phyloP scores from a whole-genome alignment of 108 stramenopile genomes.

The Stephanodiscus minutulus region DNA sequence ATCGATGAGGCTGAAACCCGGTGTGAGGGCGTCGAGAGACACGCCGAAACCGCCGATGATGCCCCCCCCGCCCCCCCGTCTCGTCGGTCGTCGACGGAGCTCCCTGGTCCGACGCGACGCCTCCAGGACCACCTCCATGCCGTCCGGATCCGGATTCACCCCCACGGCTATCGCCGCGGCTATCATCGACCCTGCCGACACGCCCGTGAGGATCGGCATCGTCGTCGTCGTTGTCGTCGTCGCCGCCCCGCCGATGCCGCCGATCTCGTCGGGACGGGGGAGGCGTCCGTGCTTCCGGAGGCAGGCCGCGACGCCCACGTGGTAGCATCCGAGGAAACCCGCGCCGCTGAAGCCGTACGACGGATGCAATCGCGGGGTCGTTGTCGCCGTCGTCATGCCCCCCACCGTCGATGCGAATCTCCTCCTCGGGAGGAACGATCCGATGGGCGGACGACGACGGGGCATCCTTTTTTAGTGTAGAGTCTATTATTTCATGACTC shows the following conservation, averaged over 20 bases:
- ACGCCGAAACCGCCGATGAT: not conserved
- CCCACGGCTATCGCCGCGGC: conserved; percentile 53
- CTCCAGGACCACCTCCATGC: conserved; percentile 53
- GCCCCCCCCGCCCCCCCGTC: not conserved
- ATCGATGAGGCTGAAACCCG: conserved; percentile 72
- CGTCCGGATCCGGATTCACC: conserved; percentile 56
- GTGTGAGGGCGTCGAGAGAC: conserved; percentile 54
- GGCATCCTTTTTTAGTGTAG: too few relatives aligned
- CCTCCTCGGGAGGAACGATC: too few relatives aligned
- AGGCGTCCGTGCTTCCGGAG: conserved; percentile 50
- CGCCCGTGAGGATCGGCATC: conserved; percentile 52
- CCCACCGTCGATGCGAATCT: not conserved
- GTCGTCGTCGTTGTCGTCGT: not conserved
- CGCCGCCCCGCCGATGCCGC: not conserved
- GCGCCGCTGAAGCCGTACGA: conserved; percentile 62
- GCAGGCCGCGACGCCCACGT: conserved; percentile 62
- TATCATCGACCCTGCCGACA: conserved; percentile 65
- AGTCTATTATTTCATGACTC: too few relatives aligned
- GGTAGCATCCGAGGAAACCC: conserved; percentile 70
- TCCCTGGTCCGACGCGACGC: conserved; percentile 53
- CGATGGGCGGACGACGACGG: too few relatives aligned
- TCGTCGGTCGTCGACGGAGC: conserved; percentile 8
- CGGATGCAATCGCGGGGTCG: not conserved
- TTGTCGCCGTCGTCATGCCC: not conserved
- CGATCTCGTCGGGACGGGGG: conserved; percentile 12